A percentile compares a stretch with the other conserved stretches of the same genome.
Evolutionary conservation across 192 early-diverging fungal genomes (phyloP).

Genomic region (Dimargaris verticillata): DNA sequence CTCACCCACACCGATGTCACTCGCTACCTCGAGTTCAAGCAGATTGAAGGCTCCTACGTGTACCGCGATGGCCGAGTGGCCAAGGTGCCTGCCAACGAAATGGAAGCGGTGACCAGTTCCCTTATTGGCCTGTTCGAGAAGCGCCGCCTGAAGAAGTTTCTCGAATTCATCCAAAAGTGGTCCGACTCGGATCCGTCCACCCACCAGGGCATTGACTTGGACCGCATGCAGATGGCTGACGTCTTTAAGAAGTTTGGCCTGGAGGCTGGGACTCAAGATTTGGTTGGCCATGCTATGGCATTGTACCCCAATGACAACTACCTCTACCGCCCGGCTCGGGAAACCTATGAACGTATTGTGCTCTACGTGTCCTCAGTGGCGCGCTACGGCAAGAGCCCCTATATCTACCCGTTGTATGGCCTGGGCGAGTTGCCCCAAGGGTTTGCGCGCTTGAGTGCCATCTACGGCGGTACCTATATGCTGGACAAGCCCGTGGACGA

Average conservation of each 20-base stretch:
- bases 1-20: conserved; percentile 96
- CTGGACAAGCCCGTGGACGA: conserved; percentile 82
- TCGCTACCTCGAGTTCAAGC: conserved; percentile 94
- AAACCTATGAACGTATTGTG: conserved; percentile 78
- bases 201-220: conserved; percentile 70
- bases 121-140: conserved; percentile 94
- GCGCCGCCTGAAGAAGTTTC: conserved; percentile 80
- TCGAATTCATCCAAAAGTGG: conserved; percentile 89
- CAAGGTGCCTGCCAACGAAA: conserved; percentile 86
- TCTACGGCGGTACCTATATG: conserved; percentile 99
- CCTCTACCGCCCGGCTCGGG: conserved; percentile 50
- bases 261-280: conserved; percentile 88
- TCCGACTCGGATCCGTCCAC: conserved; percentile 64
- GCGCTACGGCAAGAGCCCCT: conserved; percentile 88
- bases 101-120: conserved; percentile 68
- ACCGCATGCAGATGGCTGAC: conserved; percentile 54
- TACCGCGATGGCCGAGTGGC: conserved; percentile 77
- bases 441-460: conserved; percentile 90
- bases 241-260: conserved; percentile 87
- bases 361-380: conserved; percentile 86
- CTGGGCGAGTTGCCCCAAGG: conserved; percentile 95
- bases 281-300: conserved; percentile 94
- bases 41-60: conserved; percentile 85
- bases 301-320: conserved; percentile 84
- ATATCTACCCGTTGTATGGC: conserved; percentile 97